Conservation (phyloP, 1,284 basidiomycete genomes). For the Thecaphora thlaspeos region DNA sequence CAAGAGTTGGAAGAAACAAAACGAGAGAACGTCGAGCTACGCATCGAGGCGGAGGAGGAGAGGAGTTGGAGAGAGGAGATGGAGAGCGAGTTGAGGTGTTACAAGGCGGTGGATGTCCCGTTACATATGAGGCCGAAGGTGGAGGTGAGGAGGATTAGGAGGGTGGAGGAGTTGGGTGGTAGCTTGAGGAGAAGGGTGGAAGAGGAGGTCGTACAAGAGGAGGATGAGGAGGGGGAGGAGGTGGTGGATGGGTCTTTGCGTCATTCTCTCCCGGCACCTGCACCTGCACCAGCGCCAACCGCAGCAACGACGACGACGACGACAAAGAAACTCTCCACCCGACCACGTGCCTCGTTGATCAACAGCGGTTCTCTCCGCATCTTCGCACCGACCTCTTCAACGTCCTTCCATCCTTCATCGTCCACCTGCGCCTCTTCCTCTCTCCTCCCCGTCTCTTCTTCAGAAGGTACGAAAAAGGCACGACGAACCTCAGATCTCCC, state of each 20-base stretch:
- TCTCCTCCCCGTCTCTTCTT: too few species aligned
- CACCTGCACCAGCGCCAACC: too few species aligned
- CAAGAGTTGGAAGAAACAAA: conserved; percentile 23
- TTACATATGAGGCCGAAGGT: conserved; percentile 22
- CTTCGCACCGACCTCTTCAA: too few species aligned
- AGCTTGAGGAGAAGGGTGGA: not conserved
- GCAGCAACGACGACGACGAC: conserved; percentile 1
- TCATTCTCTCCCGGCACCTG: too few species aligned
- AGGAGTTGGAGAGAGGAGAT: conserved; percentile 9
- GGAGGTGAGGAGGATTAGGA: conserved; percentile 15
- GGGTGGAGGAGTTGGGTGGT: not conserved
- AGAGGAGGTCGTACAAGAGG: conserved; percentile 1
- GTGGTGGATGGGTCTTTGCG: conserved; percentile 4
- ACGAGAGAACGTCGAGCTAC: conserved; percentile 15
- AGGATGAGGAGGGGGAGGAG: conserved; percentile 8
- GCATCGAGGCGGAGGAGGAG: conserved; percentile 16
- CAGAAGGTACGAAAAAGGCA: too few species aligned
- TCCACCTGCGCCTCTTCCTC: too few species aligned
- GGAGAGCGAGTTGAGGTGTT: conserved; percentile 14
- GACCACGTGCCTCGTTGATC: conserved; percentile 24
- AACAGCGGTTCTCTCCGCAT: conserved; percentile 33
- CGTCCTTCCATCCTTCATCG: too few species aligned
- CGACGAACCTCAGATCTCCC: too few species aligned
- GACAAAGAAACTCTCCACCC: conserved; percentile 8
- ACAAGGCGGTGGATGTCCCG: conserved; percentile 28